These are phyloP conservation scores for Leptographium radiaticola DNA, from an alignment of 2,329 filamentous ascomycete species.

Conservation along the genomic window DNA sequence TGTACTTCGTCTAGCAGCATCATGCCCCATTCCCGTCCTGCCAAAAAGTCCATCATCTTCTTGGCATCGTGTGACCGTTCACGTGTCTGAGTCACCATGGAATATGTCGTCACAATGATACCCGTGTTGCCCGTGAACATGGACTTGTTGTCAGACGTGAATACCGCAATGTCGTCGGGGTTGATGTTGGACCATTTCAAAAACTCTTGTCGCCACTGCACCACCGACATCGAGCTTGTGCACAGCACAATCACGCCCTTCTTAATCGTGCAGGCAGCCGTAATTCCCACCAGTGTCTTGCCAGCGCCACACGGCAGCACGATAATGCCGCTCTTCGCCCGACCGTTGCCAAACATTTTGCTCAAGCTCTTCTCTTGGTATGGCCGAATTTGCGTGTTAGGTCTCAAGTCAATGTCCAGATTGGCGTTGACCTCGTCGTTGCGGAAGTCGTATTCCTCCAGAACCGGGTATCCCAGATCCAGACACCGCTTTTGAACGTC, in stretches of 20 bases:
- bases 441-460: conserved; percentile 95
- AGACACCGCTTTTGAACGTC: conserved; percentile 81
- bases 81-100: conserved; percentile 91
- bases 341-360: conserved; percentile 98
- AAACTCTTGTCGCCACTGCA: conserved; percentile 94
- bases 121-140: conserved; percentile 79
- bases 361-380: conserved; percentile 96
- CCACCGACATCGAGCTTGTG: conserved; percentile 94
- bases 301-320: conserved; percentile 92
- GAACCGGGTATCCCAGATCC: conserved; percentile 70
- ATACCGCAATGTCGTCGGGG: conserved; percentile 84
- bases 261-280: conserved; percentile 92
- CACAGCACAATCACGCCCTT: conserved; percentile 92
- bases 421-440: conserved; percentile 83
- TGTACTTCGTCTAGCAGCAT: conserved; percentile 97
- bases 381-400: conserved; percentile 76
- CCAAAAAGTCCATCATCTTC: conserved; percentile 95
- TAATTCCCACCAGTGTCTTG: conserved; percentile 97
- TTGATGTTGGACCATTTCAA: conserved; percentile 96
- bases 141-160: conserved; percentile 84
- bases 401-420: conserved; percentile 84
- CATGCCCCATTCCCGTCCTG: conserved; percentile 82
- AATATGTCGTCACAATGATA: conserved; percentile 95
- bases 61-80: conserved; percentile 83
- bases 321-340: conserved; percentile 94